These are phyloP conservation scores for Apophysomyces sp. DNA, from an alignment of 371 early-diverging fungal genomes.

Conservation along the genomic window DNA sequence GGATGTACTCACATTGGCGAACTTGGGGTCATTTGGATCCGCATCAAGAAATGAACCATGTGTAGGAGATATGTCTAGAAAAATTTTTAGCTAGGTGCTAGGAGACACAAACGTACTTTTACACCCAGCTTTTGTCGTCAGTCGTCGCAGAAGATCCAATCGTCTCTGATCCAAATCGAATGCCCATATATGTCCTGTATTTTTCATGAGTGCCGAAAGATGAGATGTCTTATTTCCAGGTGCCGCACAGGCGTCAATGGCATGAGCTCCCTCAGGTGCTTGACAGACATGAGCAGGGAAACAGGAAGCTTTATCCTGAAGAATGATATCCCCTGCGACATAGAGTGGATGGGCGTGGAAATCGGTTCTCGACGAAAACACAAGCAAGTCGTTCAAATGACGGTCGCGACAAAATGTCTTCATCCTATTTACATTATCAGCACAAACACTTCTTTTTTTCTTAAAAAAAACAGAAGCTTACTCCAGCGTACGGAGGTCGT, in stretches of 20 bases:
- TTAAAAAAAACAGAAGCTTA: slow-evolving; percentile 12
- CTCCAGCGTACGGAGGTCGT: slow-evolving; percentile 35
- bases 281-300: slow-evolving; percentile 92
- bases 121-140: slow-evolving; percentile 79
- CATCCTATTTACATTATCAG: slow-evolving; percentile 6
- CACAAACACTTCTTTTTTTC: neutral
- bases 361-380: slow-evolving; percentile 82
- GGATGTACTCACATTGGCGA: slow-evolving; percentile 44
- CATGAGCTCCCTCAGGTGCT: slow-evolving; percentile 69
- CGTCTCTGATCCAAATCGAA: slow-evolving; percentile 89
- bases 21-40: slow-evolving; percentile 62
- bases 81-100: no score
- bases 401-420: slow-evolving; percentile 62
- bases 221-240: slow-evolving; percentile 99
- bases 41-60: slow-evolving; percentile 69
- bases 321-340: slow-evolving; percentile 73
- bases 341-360: slow-evolving; percentile 80
- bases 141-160: slow-evolving; percentile 70
- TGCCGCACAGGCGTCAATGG: slow-evolving; percentile 98
- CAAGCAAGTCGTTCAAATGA: slow-evolving; percentile 80
- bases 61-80: slow-evolving; percentile 57
- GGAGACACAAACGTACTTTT: no score
- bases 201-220: slow-evolving; percentile 83
- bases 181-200: slow-evolving; percentile 88
- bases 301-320: slow-evolving; percentile 97